phyloP scores from a whole-genome alignment of 179 eudicot species.

The Monotropa hypopitys region DNA sequence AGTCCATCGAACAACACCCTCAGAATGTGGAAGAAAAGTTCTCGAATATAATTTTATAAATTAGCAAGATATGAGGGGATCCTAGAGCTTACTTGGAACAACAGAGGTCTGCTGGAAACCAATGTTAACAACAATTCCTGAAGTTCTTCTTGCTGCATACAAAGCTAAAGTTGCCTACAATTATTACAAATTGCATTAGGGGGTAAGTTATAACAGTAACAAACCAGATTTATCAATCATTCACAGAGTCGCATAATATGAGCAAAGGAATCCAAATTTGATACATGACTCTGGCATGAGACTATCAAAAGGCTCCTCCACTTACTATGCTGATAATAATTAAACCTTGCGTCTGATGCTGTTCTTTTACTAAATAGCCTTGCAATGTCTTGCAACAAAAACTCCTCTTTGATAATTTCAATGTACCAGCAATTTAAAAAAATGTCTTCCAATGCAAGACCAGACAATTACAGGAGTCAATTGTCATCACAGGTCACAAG shows the following conservation, averaged over 20 bases:
- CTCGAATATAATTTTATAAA: not conserved
- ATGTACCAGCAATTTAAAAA: not conserved
- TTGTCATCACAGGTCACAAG: no score
- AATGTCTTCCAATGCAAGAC: not conserved
- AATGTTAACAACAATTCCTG: slow-evolving; percentile 87
- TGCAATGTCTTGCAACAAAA: not conserved
- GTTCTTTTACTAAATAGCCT: not conserved
- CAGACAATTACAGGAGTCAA: not conserved
- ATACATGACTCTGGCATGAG: not conserved
- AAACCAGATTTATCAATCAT: not conserved
- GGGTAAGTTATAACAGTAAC: not conserved
- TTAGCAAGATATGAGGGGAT: not conserved
- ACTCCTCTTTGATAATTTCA: not conserved
- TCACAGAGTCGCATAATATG: not conserved
- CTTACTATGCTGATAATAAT: not conserved
- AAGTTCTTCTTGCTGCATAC: slow-evolving; percentile 71
- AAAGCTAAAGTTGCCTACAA: slow-evolving; percentile 76
- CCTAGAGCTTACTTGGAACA: slow-evolving; percentile 63
- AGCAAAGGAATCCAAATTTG: not conserved
- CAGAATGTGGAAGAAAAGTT: not conserved
- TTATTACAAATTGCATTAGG: slow-evolving; percentile 5
- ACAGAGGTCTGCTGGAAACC: slow-evolving; percentile 80
- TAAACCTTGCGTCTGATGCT: not conserved
- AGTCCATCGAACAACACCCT: not conserved
- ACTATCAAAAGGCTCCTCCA: not conserved